Evolutionary conservation across 2,329 filamentous ascomycete species (phyloP).

Genomic region (Fusarium verrucosum): DNA sequence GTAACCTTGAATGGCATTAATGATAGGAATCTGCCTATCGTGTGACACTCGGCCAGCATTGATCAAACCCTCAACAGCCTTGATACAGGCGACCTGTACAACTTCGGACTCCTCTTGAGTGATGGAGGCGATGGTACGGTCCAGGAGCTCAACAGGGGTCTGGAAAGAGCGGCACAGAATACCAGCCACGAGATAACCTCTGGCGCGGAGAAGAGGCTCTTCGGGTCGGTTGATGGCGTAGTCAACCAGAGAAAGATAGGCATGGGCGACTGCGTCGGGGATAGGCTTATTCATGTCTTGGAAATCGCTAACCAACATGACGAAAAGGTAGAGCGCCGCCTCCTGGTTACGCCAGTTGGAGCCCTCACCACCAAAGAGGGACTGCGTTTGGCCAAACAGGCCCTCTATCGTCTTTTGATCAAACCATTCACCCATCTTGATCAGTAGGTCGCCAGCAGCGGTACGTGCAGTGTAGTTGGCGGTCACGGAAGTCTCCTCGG

Average conservation of each 20-base stretch:
- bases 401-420: conserved; percentile 79
- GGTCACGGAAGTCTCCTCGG: conserved; percentile 93
- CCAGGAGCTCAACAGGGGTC: conserved; percentile 71
- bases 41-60: conserved; percentile 60
- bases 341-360: conserved; percentile 73
- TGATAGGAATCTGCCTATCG: conserved; percentile 68
- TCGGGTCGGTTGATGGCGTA: conserved; percentile 75
- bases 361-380: conserved; percentile 70
- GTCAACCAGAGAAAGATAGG: conserved; percentile 82
- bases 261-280: conserved; percentile 72
- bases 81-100: conserved; percentile 91
- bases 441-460: conserved; percentile 88
- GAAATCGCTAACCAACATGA: conserved; percentile 84
- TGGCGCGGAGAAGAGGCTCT: conserved; percentile 81
- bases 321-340: conserved; percentile 84
- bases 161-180: conserved; percentile 76
- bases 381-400: conserved; percentile 78
- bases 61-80: conserved; percentile 77
- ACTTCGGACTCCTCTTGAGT: conserved; percentile 81
- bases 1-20: conserved; percentile 75
- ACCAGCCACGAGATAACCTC: conserved; percentile 88
- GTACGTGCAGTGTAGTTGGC: conserved; percentile 96
- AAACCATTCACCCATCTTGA: conserved; percentile 93
- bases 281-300: conserved; percentile 78
- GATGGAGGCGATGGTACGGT: conserved; percentile 79